Evolutionary conservation across 2,329 filamentous ascomycete species (phyloP).

Genomic region (Xylariaceae sp.): DNA sequence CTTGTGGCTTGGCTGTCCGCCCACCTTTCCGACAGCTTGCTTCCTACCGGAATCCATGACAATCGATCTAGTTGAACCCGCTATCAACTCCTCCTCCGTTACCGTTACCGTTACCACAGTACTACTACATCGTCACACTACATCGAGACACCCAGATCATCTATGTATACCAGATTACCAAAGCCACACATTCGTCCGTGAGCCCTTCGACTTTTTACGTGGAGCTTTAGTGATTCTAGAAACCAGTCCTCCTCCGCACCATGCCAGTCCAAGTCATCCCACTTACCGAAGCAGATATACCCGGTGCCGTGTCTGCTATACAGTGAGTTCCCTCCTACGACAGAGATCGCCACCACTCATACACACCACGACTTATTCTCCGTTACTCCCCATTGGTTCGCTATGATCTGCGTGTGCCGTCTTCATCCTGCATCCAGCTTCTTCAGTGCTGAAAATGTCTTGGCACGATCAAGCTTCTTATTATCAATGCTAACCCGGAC

Average conservation of each 20-base stretch:
- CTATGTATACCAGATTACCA: too few species aligned
- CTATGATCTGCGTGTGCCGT: not conserved
- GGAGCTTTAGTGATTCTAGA: not conserved
- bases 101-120: too few species aligned
- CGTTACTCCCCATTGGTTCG: not conserved
- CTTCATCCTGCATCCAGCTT: not conserved
- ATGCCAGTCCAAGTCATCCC: conserved; percentile 25
- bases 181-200: too few species aligned
- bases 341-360: too few species aligned
- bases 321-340: conserved; percentile 22
- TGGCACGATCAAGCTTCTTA: conserved; percentile 3
- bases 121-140: too few species aligned
- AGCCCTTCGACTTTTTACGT: too few species aligned
- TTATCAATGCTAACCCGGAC: conserved; percentile 14
- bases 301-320: conserved; percentile 26
- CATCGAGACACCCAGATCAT: too few species aligned
- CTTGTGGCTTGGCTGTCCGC: too few species aligned
- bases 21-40: too few species aligned
- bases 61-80: too few species aligned
- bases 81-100: too few species aligned
- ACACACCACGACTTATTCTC: not conserved
- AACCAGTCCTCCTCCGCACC: conserved; percentile 2
- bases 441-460: not conserved
- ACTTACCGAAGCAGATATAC: conserved; percentile 26
- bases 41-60: too few species aligned